These are phyloP conservation scores for Polygonum aviculare DNA, from an alignment of 148 eudicot genomes.

Conservation along the genomic window DNA sequence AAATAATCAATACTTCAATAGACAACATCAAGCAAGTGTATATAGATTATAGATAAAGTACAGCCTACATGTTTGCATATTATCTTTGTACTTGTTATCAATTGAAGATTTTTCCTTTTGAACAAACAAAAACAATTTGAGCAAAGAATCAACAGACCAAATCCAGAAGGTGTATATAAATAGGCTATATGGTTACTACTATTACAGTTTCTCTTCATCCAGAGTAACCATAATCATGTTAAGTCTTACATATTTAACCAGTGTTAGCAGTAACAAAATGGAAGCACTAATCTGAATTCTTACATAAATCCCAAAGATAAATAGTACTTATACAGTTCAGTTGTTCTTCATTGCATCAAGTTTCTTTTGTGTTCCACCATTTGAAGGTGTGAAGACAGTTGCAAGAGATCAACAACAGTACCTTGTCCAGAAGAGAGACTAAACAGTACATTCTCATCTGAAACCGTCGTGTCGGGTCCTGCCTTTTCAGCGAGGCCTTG, in stretches of 20 bases:
- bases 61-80: neutral
- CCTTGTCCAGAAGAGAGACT: conserved; percentile 24
- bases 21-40: no score
- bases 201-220: neutral
- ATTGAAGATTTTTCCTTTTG: neutral
- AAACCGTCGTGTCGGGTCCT: conserved; percentile 16
- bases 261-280: neutral
- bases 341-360: conserved; percentile 6
- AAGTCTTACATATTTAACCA: neutral
- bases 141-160: neutral
- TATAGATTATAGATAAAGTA: no score
- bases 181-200: neutral
- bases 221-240: neutral
- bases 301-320: neutral
- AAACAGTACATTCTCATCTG: conserved; percentile 19
- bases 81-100: neutral
- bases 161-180: neutral
- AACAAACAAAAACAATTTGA: neutral
- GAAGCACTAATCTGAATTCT: neutral
- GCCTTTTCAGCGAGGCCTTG: conserved; percentile 12
- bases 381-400: conserved; percentile 58
- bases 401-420: conserved; percentile 43
- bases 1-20: no score
- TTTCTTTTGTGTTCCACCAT: conserved; percentile 48
- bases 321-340: neutral